These are phyloP conservation scores for Lactarius quietus DNA, from an alignment of 768 basidiomycete species.

Conservation along the genomic window DNA sequence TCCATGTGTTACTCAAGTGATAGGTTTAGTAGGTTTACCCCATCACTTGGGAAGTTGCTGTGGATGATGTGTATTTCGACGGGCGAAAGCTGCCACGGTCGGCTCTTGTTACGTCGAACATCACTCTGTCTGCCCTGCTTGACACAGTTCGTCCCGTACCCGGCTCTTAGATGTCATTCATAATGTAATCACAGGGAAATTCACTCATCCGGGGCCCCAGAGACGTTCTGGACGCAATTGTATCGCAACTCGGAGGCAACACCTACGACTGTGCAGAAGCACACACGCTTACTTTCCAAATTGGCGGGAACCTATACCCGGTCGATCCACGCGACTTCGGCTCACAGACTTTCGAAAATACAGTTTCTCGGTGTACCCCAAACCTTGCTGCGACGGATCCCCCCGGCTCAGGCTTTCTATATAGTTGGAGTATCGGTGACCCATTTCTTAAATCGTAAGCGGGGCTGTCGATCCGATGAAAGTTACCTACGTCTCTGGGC, in stretches of 20 bases:
- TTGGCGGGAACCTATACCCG: constrained; percentile 65
- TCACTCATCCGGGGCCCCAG: constrained; percentile 71
- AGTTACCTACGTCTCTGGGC: constrained; percentile 9
- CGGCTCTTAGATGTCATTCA: constrained; percentile 1
- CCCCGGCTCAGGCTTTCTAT: constrained; percentile 57
- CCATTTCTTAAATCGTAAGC: constrained; percentile 73
- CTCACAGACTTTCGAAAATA: constrained; percentile 36
- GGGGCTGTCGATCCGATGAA: not conserved
- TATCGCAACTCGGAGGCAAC: constrained; percentile 36
- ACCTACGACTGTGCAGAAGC: constrained; percentile 56
- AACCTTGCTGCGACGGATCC: constrained; percentile 63
- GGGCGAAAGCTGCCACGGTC: constrained; percentile 59
- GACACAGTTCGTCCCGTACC: constrained; percentile 54
- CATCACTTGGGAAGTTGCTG: constrained; percentile 58
- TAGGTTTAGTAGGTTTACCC: constrained; percentile 30
- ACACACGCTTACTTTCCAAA: constrained; percentile 63
- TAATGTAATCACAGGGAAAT: constrained; percentile 51
- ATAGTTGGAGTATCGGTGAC: constrained; percentile 74
- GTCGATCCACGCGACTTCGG: constrained; percentile 75
- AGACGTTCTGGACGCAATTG: constrained; percentile 57
- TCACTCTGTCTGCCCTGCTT: constrained; percentile 59
- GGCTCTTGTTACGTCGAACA: constrained; percentile 42
- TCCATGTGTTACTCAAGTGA: not conserved
- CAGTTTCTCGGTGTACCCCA: constrained; percentile 40
- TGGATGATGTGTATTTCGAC: constrained; percentile 72